Percentiles rank a stretch among this genome's conserved stretches.
Evolutionary conservation across 108 stramenopile genomes (phyloP).

Genomic region (Poteriospumella lacustris): DNA sequence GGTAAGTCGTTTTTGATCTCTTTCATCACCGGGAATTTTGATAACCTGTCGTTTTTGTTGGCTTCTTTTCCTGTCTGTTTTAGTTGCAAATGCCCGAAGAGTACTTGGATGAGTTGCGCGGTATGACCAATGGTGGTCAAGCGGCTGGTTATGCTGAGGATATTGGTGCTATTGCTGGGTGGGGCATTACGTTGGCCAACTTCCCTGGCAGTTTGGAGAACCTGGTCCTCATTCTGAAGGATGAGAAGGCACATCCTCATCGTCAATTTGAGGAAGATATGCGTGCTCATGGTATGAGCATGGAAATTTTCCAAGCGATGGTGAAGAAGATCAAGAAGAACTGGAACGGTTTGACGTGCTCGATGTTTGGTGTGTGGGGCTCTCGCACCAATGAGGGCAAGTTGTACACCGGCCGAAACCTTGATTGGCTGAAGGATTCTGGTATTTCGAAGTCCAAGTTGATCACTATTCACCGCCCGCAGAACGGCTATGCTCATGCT

Average conservation of each 20-base stretch:
- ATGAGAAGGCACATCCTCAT: not conserved
- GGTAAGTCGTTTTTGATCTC: no score
- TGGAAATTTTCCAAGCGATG: not conserved
- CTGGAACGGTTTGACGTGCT: constrained; percentile 16
- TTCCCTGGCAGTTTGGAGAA: constrained; percentile 22
- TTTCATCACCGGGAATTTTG: no score
- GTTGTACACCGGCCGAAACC: constrained; percentile 30
- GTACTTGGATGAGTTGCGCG: constrained; percentile 28
- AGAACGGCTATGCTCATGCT: not conserved
- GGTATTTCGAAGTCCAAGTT: constrained; percentile 21
- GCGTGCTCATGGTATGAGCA: not conserved
- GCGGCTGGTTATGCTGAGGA: not conserved
- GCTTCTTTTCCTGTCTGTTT: no score
- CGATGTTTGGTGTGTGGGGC: constrained; percentile 35
- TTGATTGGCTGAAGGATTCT: constrained; percentile 28
- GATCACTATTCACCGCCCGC: constrained; percentile 21
- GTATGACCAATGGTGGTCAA: not conserved
- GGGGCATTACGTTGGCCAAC: constrained; percentile 24
- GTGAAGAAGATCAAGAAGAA: not conserved
- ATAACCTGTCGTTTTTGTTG: no score
- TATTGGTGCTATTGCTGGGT: not conserved
- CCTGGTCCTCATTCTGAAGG: constrained; percentile 1
- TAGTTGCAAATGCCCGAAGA: not conserved
- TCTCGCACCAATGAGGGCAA: constrained; percentile 1
- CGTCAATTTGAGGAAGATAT: not conserved